Percentiles rank a stretch among this genome's conserved stretches.
These are phyloP conservation scores for Dipodascus geniculatus DNA, from an alignment of 805 yeast genomes.

Conservation along the genomic window DNA sequence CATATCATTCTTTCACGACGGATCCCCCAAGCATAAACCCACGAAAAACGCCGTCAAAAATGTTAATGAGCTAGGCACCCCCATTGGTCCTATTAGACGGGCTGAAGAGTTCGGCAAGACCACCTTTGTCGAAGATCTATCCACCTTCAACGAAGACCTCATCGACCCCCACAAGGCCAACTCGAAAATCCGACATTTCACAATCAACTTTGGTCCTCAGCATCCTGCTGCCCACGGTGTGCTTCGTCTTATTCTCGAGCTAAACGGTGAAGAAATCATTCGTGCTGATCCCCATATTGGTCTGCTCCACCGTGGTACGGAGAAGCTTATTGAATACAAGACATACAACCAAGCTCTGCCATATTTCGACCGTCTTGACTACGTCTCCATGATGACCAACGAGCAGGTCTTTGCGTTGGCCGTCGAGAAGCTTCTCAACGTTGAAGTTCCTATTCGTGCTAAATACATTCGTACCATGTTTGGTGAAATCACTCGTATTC, in stretches of 20 bases:
- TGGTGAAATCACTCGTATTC: constrained; percentile 75
- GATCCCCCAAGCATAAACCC: constrained; percentile 19
- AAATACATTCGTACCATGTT: constrained; percentile 76
- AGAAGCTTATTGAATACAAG: constrained; percentile 75
- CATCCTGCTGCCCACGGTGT: constrained; percentile 96
- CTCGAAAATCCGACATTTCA: constrained; percentile 66
- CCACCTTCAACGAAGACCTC: constrained; percentile 11
- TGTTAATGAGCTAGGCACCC: constrained; percentile 1
- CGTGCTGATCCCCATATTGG: constrained; percentile 88
- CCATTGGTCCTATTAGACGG: constrained; percentile 1
- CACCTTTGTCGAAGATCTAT: constrained; percentile 23
- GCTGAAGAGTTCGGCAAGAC: constrained; percentile 19
- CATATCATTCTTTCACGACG: not conserved
- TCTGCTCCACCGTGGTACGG: constrained; percentile 78
- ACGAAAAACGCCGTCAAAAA: not conserved
- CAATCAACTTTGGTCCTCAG: constrained; percentile 86
- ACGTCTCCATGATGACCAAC: constrained; percentile 80
- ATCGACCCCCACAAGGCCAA: constrained; percentile 15
- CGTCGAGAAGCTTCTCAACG: constrained; percentile 70
- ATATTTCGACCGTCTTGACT: constrained; percentile 78
- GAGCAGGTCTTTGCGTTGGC: constrained; percentile 78
- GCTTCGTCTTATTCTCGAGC: constrained; percentile 70
- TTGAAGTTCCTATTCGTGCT: constrained; percentile 77
- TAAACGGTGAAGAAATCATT: constrained; percentile 80
- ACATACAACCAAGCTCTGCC: constrained; percentile 84